These are phyloP conservation scores for Rossbeevera mucosa DNA, from an alignment of 768 basidiomycete species.

Conservation along the genomic window DNA sequence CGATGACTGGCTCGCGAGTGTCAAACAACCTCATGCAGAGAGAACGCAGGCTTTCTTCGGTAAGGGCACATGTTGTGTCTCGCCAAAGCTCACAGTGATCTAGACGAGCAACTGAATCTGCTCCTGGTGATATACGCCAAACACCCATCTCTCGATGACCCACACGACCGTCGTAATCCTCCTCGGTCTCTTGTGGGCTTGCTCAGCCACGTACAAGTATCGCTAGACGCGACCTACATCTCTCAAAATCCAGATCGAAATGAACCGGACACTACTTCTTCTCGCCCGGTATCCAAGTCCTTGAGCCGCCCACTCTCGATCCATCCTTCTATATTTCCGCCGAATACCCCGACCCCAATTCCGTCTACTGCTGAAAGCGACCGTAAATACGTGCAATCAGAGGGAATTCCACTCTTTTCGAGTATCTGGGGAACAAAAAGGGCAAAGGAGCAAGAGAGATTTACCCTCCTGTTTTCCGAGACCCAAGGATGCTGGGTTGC, in stretches of 20 bases:
- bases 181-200: slow-evolving; percentile 49
- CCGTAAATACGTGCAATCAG: slow-evolving; percentile 68
- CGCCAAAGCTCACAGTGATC: slow-evolving; percentile 18
- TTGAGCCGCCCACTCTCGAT: slow-evolving; percentile 33
- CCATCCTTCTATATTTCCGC: slow-evolving; percentile 72
- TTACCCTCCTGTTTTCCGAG: slow-evolving; percentile 64
- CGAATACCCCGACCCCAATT: slow-evolving; percentile 79
- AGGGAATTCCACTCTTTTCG: slow-evolving; percentile 69
- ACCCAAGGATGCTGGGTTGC: slow-evolving; percentile 66
- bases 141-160: slow-evolving; percentile 31
- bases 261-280: slow-evolving; percentile 42
- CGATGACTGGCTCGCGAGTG: slow-evolving; percentile 54
- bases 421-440: slow-evolving; percentile 69
- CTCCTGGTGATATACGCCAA: slow-evolving; percentile 39
- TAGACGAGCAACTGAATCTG: slow-evolving; percentile 55
- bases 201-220: slow-evolving; percentile 66
- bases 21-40: slow-evolving; percentile 43
- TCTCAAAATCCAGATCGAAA: slow-evolving; percentile 41
- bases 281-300: slow-evolving; percentile 47
- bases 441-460: slow-evolving; percentile 46
- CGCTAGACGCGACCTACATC: slow-evolving; percentile 80
- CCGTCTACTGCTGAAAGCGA: slow-evolving; percentile 72
- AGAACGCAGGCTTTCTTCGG: slow-evolving; percentile 74
- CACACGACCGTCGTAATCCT: slow-evolving; percentile 20
- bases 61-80: slow-evolving; percentile 30